Percentiles rank a stretch among this genome's conserved stretches.
These are phyloP conservation scores for Cercospora zeina DNA, from an alignment of 2,329 filamentous ascomycete species.

Conservation along the genomic window DNA sequence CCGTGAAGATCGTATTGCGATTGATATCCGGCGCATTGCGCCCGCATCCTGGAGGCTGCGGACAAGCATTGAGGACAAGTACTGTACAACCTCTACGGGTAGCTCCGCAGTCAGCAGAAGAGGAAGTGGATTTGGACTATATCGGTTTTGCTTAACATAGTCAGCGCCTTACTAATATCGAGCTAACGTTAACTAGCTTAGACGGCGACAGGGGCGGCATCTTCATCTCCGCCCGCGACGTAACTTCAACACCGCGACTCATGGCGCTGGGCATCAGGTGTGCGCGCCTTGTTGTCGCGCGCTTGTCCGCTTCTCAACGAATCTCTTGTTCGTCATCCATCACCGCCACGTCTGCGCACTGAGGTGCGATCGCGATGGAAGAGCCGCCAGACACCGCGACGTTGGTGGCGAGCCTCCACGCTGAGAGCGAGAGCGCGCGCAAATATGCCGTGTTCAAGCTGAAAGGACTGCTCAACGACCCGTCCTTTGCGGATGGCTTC, in stretches of 20 bases:
- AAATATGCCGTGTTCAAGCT: slow-evolving; percentile 99
- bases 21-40: too few relatives aligned
- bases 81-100: too few relatives aligned
- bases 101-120: too few relatives aligned
- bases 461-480: slow-evolving; percentile 91
- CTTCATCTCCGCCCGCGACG: not conserved
- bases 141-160: too few relatives aligned
- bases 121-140: too few relatives aligned
- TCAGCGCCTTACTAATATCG: too few relatives aligned
- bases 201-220: not conserved
- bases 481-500: slow-evolving; percentile 94
- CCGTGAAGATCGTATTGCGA: not conserved
- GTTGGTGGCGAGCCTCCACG: slow-evolving; percentile 57
- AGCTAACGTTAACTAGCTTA: too few relatives aligned
- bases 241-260: slow-evolving; percentile 15
- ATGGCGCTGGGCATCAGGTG: slow-evolving; percentile 12
- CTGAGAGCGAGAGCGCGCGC: slow-evolving; percentile 79
- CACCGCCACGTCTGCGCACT: not conserved
- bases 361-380: slow-evolving; percentile 29
- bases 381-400: slow-evolving; percentile 39
- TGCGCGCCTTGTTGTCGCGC: slow-evolving; percentile 29
- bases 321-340: not conserved
- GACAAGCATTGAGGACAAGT: too few relatives aligned
- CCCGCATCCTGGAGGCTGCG: too few relatives aligned
- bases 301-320: slow-evolving; percentile 27